Base-by-base conservation (phyloP, 1,284 basidiomycete species). In the Apiotrichum siamense region DNA sequence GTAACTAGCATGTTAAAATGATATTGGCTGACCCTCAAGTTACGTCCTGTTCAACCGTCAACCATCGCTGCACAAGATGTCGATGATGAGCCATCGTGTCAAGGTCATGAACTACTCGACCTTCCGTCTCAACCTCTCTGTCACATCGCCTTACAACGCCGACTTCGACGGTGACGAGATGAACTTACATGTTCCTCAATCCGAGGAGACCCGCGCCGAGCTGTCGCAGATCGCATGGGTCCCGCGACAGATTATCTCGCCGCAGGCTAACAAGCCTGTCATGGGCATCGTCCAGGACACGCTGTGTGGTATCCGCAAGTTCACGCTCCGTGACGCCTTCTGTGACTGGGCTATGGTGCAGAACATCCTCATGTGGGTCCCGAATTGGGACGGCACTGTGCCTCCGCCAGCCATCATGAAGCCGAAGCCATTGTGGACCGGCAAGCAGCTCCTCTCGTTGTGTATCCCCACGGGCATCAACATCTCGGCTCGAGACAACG, bases 231-330 rank as follows among this genome's bases (percentile, higher is more conserved):
- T 99, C 58, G 93, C 94, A 38, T 98, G 94, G 93, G 96, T 99
- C 15, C 38, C 29, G 37, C 32, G 43, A 25, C 67, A 98, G 86
- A 99, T 98, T 65, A 92, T 98, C 59, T 97, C 94, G 11, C 96
- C 96, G 0, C 96, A 98, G 80, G 94, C 93, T 47, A 98, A 98
- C 79, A 97, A 97, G 76, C 96, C 96, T 7, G 96, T 98, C 65
- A 98, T 98, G 96, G 96, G 92, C 56, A 98, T 98, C 61, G 96
- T 99, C 27, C 96, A 99, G 74, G 96, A 99, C 72, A 98, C 94
- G 0, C 84, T 98, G 0, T 97, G 93, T 68, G 94, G 96, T 72
- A 84, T 98, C 52, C 87, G 94, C 58, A 98, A 98, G 76, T 92
- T 98, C 68, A 97, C 94, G 0, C 78, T 98, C 12, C 87, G 94